These are phyloP conservation scores for Apiospora pterosperma DNA, from an alignment of 2,329 filamentous ascomycete species.

Conservation along the genomic window DNA sequence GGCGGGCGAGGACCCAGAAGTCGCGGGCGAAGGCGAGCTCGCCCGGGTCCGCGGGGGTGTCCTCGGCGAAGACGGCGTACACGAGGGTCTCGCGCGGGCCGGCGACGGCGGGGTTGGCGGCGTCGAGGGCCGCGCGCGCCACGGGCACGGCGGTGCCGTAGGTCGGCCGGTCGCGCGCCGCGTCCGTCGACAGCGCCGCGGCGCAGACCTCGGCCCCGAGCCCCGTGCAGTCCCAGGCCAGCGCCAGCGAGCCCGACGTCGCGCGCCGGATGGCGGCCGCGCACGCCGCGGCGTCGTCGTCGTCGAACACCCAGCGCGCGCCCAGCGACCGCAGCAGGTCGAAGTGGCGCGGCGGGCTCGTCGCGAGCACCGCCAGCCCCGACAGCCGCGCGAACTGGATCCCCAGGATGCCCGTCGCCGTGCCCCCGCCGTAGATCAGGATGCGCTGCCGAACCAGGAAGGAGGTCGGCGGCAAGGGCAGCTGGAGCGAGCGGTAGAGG, in stretches of 20 bases:
- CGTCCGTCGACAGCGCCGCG: constrained; percentile 20
- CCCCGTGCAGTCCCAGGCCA: constrained; percentile 34
- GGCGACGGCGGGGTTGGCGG: constrained; percentile 37
- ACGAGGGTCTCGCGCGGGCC: constrained; percentile 28
- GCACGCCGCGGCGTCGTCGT: constrained; percentile 21
- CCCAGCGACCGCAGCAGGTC: constrained; percentile 29
- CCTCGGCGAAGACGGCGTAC: constrained; percentile 38
- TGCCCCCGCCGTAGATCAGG: constrained; percentile 47
- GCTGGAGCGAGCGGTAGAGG: constrained; percentile 41
- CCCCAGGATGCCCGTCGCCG: constrained; percentile 51
- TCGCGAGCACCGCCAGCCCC: constrained; percentile 36
- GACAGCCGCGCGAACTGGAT: constrained; percentile 42
- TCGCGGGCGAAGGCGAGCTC: constrained; percentile 32
- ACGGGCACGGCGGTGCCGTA: constrained; percentile 39
- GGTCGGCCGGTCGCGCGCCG: constrained; percentile 22
- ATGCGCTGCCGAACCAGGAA: constrained; percentile 33
- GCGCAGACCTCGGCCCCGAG: constrained; percentile 26
- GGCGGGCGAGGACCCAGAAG: constrained; percentile 33
- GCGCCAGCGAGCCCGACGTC: constrained; percentile 15
- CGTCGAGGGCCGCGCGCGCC: constrained; percentile 33
- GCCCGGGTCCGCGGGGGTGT: constrained; percentile 16
- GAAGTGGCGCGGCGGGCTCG: constrained; percentile 34
- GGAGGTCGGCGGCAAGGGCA: constrained; percentile 42
- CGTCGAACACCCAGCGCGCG: constrained; percentile 29
- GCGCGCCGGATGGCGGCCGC: constrained; percentile 18